phyloP scores from a whole-genome alignment of 1,284 basidiomycete genomes.

The Ustilago trichophora region DNA sequence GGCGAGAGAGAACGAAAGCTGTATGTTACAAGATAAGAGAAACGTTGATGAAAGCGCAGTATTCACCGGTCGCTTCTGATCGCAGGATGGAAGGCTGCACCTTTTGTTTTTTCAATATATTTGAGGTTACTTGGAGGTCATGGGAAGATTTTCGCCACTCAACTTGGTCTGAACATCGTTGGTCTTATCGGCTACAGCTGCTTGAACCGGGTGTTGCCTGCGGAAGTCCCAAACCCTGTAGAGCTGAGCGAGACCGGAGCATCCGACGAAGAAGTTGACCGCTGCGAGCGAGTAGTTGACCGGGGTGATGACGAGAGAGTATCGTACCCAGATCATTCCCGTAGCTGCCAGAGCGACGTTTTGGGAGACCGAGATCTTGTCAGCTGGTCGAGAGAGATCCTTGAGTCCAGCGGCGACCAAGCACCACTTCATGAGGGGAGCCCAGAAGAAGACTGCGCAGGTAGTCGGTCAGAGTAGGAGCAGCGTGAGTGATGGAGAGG shows the following conservation, averaged over 20 bases:
- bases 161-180: constrained; percentile 11
- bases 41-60: too few relatives aligned
- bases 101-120: too few relatives aligned
- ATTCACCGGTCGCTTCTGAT: too few relatives aligned
- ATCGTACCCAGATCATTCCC: constrained; percentile 93
- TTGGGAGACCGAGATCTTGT: constrained; percentile 93
- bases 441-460: constrained; percentile 99
- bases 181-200: constrained; percentile 29
- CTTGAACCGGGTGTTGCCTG: constrained; percentile 36
- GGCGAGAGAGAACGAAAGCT: too few relatives aligned
- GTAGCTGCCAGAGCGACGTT: constrained; percentile 93
- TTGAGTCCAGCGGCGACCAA: constrained; percentile 94
- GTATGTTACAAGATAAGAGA: too few relatives aligned
- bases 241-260: constrained; percentile 85
- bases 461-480: constrained; percentile 59
- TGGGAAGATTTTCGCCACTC: constrained; percentile 17
- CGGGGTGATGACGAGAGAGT: constrained; percentile 94
- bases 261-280: constrained; percentile 95
- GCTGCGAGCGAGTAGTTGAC: constrained; percentile 97
- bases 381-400: constrained; percentile 88
- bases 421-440: constrained; percentile 94
- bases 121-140: constrained; percentile 35
- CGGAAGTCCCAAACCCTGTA: constrained; percentile 75
- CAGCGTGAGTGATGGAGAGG: too few relatives aligned
- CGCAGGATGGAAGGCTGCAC: too few relatives aligned